Percentiles rank a stretch among this genome's conserved stretches.
Conservation (phyloP, 2,329 filamentous ascomycete genomes). For the Chrysoporthe deuterocubensis region DNA sequence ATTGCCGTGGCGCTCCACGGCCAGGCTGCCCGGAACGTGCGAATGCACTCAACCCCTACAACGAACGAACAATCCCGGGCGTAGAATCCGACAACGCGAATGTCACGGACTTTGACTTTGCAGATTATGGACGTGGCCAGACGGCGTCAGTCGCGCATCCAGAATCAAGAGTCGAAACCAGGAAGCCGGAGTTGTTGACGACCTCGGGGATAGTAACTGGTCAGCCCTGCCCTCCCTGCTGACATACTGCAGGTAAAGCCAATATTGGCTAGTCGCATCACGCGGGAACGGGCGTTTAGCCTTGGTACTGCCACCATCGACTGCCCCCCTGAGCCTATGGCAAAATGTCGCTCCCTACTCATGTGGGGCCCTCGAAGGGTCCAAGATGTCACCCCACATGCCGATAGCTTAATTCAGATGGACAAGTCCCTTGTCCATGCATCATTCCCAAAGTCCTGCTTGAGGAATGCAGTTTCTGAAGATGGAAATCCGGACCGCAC, state of each 20-base stretch:
- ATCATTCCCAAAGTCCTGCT: neutral
- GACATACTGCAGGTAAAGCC: constrained; percentile 18
- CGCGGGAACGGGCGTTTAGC: constrained; percentile 22
- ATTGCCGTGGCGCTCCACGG: constrained; percentile 10
- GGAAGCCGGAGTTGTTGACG: constrained; percentile 15
- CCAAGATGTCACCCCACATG: constrained; percentile 25
- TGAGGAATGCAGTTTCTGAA: neutral
- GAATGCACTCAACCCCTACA: constrained; percentile 5
- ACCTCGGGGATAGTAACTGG: constrained; percentile 14
- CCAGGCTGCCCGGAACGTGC: constrained; percentile 13
- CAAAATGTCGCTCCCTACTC: constrained; percentile 11
- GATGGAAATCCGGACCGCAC: neutral
- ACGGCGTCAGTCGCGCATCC: neutral
- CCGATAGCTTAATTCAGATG: constrained; percentile 6
- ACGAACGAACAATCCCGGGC: neutral
- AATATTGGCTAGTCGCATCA: constrained; percentile 21
- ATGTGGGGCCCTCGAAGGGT: constrained; percentile 24
- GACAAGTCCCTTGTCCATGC: neutral
- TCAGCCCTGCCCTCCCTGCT: constrained; percentile 19
- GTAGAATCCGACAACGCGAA: constrained; percentile 4
- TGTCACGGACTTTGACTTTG: neutral
- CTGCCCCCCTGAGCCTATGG: constrained; percentile 18
- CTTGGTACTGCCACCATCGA: constrained; percentile 20
- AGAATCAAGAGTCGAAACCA: neutral
- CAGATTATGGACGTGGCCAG: neutral